phyloP scores from a whole-genome alignment of 495 filamentous ascomycete species.

The Aspergillus bertholletiae region DNA sequence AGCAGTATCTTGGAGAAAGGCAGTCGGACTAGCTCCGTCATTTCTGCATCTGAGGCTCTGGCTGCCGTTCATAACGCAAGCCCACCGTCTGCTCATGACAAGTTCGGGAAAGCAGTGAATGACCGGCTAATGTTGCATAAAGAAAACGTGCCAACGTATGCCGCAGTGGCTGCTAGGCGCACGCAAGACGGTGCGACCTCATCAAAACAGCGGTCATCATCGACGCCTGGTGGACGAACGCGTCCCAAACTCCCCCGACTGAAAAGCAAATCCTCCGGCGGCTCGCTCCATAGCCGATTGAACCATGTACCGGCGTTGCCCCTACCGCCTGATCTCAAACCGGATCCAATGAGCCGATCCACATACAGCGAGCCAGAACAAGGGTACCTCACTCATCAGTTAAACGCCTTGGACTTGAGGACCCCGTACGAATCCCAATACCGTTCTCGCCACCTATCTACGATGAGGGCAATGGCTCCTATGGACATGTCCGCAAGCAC shows the following conservation, averaged over 20 bases:
- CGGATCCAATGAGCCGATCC: slow-evolving; percentile 26
- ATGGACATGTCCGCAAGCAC: slow-evolving; percentile 29
- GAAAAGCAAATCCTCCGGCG: slow-evolving; percentile 32
- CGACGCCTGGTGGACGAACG: slow-evolving; percentile 13
- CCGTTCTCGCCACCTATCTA: slow-evolving; percentile 26
- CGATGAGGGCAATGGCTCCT: slow-evolving; percentile 14
- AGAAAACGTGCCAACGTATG: slow-evolving; percentile 29
- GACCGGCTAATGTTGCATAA: slow-evolving; percentile 6
- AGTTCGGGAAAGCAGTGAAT: slow-evolving; percentile 1
- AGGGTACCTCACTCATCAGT: slow-evolving; percentile 11
- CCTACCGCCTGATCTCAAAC: slow-evolving; percentile 29
- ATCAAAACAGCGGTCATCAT: slow-evolving; percentile 23
- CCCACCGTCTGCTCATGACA: slow-evolving; percentile 19
- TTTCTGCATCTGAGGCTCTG: slow-evolving; percentile 37
- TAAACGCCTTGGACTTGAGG: slow-evolving; percentile 20
- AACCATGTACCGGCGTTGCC: slow-evolving; percentile 31
- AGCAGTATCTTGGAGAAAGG: slow-evolving; percentile 19
- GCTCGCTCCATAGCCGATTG: slow-evolving; percentile 28
- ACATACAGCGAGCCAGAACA: slow-evolving; percentile 38
- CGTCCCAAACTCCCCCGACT: slow-evolving; percentile 16
- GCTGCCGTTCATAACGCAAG: slow-evolving; percentile 37
- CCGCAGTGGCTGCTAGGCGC: slow-evolving; percentile 23
- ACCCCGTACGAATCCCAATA: slow-evolving; percentile 22
- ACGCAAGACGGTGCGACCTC: slow-evolving; percentile 13
- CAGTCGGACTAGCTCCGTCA: slow-evolving; percentile 19